Evolutionary conservation across 768 basidiomycete species (phyloP).

Genomic region (Leccinum incarnatum): DNA sequence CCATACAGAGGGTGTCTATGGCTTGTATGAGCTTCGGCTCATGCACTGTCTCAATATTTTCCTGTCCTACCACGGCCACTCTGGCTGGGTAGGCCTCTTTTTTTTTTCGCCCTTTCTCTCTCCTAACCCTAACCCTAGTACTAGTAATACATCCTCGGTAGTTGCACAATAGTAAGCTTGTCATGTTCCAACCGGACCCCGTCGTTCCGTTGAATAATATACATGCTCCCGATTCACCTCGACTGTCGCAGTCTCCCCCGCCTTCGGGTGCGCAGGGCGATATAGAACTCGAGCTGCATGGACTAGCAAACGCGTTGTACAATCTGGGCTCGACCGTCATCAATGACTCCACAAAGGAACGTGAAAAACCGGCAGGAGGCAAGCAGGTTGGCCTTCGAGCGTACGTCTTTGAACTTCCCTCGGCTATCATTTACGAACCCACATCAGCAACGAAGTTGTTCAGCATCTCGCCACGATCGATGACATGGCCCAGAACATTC

Average conservation of each 20-base stretch:
- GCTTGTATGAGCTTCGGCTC: constrained; percentile 62
- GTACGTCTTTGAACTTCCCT: constrained; percentile 37
- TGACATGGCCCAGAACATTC: constrained; percentile 58
- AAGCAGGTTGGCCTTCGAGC: constrained; percentile 79
- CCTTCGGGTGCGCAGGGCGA: constrained; percentile 71
- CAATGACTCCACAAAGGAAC: constrained; percentile 78
- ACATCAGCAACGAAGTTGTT: constrained; percentile 71
- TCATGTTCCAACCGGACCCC: constrained; percentile 9
- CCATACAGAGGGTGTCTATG: constrained; percentile 42
- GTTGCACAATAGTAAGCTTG: too few relatives aligned
- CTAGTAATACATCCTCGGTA: not conserved
- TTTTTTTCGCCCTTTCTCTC: not conserved
- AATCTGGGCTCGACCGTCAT: constrained; percentile 82
- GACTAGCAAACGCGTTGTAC: constrained; percentile 74
- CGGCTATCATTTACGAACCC: not conserved
- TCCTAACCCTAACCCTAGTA: constrained; percentile 35
- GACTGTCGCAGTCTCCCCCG: constrained; percentile 70
- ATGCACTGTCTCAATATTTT: constrained; percentile 82
- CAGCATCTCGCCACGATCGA: constrained; percentile 64
- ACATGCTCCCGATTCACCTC: constrained; percentile 49
- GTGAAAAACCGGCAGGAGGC: constrained; percentile 63
- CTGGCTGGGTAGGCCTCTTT: constrained; percentile 36
- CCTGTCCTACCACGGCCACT: constrained; percentile 63
- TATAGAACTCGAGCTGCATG: constrained; percentile 70
- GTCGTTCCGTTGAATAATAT: not conserved